Base-by-base conservation (phyloP, 2,329 filamentous ascomycete species). In the Alternaria burnsii region DNA sequence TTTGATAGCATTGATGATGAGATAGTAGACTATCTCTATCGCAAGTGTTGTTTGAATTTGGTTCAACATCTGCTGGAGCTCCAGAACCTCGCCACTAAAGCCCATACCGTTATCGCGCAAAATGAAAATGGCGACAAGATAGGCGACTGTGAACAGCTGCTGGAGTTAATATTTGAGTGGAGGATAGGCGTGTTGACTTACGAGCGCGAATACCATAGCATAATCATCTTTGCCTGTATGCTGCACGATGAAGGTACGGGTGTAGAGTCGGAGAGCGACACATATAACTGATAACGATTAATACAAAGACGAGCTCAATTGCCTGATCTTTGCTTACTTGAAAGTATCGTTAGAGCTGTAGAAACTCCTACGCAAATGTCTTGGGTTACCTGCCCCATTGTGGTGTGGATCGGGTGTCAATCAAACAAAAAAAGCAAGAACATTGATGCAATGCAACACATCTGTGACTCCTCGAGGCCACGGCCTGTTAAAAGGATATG, bases 11-110 rank as follows among this genome's bases (percentile, higher is more conserved):
- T 62, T 69, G 47, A 77, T 62, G 16, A 70, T 22, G 9, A 73
- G 38, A 42, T 74, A 74, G 61, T 78, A 78, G 1, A 72, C 71
- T 38, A 77, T 66, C 47, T 78, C 59, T 32, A 77, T 72, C 1
- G 71, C 66, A 20, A 77, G 63, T 8, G 73, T 69, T 5, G 66
- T 65, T 61, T 69, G 65, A 12, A 72, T 60, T 20, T 68, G 57
- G 12, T 57, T 61, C 9, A 40, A 53, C 71, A 71, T 73, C 34
- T 76, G 63, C 14, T 60, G 32, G 1, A 67, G 57, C 2, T 46
- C 56, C 47, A 74, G 52, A 7, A 52, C 50, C 22, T 46, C 40
- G 5, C 67, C 68, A 36, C 69, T 71, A 52, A 70, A 70, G 20
- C 72, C 73, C 66, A 75, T 62, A 20, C 71, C 72, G 51, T 71